phyloP scores from a whole-genome alignment of 805 yeast species.

The Candida patagonica region DNA sequence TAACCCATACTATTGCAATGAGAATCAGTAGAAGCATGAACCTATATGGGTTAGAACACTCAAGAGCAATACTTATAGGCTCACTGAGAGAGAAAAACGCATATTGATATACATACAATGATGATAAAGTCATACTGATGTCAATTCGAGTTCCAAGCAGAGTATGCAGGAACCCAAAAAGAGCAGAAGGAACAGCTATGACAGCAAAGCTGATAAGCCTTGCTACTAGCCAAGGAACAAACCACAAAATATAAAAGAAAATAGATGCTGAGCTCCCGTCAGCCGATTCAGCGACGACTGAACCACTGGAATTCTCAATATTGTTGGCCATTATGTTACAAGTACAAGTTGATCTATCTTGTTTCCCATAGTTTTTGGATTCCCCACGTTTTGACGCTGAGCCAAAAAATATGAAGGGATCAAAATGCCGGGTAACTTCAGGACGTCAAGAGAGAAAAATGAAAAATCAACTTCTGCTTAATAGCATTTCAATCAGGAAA shows the following conservation, averaged over 20 bases:
- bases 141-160: slow-evolving; percentile 39
- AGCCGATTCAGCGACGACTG: no score
- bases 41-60: slow-evolving; percentile 5
- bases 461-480: no score
- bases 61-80: slow-evolving; percentile 1
- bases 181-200: slow-evolving; percentile 24
- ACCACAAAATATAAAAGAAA: background rate
- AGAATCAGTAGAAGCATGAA: slow-evolving; percentile 22
- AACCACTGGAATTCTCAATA: no score
- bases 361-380: no score
- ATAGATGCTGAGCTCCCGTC: background rate
- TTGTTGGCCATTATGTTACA: no score
- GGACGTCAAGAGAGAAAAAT: no score
- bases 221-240: slow-evolving; percentile 3
- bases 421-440: no score
- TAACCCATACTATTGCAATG: slow-evolving; percentile 32
- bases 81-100: slow-evolving; percentile 10
- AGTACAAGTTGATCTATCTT: no score
- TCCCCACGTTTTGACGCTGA: no score
- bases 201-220: slow-evolving; percentile 4
- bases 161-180: slow-evolving; percentile 11
- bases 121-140: slow-evolving; percentile 36
- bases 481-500: no score
- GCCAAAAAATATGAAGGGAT: no score
- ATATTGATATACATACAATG: slow-evolving; percentile 31